Evolutionary conservation across 306 rosid species (phyloP).

Genomic region (Morella rubra): DNA sequence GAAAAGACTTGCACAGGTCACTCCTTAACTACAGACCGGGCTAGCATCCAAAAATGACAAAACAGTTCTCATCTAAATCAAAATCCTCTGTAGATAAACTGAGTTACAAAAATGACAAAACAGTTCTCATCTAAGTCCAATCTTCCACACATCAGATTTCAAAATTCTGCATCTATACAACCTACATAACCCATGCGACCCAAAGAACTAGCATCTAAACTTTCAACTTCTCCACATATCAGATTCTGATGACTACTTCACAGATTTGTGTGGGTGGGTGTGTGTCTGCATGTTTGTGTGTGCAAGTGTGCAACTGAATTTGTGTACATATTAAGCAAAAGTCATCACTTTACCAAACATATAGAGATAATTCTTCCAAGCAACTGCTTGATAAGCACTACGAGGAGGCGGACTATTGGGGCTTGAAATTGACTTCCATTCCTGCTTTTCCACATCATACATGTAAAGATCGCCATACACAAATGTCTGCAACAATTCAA

Average conservation of each 20-base stretch:
- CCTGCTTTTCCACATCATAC: conserved; percentile 84
- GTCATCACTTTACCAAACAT: conserved; percentile 57
- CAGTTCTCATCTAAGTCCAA: no score
- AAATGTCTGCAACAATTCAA: conserved; percentile 61
- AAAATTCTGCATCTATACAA: no score
- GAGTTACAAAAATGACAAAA: no score
- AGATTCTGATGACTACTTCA: no score
- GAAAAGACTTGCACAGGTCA: conserved; percentile 31
- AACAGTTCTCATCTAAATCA: no score
- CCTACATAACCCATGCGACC: no score
- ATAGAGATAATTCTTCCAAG: conserved; percentile 92
- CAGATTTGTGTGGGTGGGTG: neutral
- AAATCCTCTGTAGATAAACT: no score
- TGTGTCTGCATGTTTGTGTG: neutral
- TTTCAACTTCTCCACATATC: no score
- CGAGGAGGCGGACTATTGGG: conserved; percentile 99
- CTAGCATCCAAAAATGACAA: no score
- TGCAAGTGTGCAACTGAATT: neutral
- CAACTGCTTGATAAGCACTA: conserved; percentile 96
- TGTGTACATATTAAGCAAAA: neutral
- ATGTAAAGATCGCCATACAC: conserved; percentile 87
- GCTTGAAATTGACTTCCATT: conserved; percentile 86
- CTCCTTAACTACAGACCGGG: no score
- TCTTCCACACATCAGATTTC: no score
- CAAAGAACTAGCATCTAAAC: no score